Evolutionary conservation across 495 filamentous ascomycete genomes (phyloP), one percentile per base, ranked within the genome.

Genomic region (Cairneyella variabilis): DNA sequence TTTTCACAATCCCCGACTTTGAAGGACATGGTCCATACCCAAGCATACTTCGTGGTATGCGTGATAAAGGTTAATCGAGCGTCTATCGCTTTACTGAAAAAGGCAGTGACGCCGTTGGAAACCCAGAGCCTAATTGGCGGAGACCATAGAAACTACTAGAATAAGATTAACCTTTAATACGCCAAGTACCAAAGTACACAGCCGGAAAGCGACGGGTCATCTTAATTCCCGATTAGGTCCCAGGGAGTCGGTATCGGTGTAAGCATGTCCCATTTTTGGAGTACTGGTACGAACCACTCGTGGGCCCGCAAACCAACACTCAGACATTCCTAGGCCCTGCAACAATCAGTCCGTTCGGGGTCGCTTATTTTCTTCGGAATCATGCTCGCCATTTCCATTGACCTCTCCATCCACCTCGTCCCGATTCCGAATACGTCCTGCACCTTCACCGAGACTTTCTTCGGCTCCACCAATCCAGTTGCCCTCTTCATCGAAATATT

Each of bases 401-500:
- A 61, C 51, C 0, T 37, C 56, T 14, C 46, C 52, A 11, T 68
- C 6, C 47, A 64, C 49, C 68, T 71, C 58, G 72, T 71, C 18
- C 59, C 69, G 43, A 66, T 69, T 14, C 67, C 76, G 16, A 70
- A 74, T 30, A 70, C 72, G 51, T 66, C 76, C 40, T 72, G 67
- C 63, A 69, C 75, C 38, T 61, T 75, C 42, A 56, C 67, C 11
- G 61, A 67, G 50, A 10, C 1, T 18, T 0, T 56, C 76, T 7
- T 74, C 76, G n/a, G n/a, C n/a, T n/a, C n/a, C n/a, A 8, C 74
- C 76, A 58, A 78, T 78, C 74, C 74, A 81, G 34, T 80, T 80
- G 3, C 78, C 78, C 0, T 80, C 71, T 17, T 58, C 73, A 45
- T 81, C 75, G 57, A 81, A 80, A 47, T 67, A 96, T 62, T 96